A percentile compares a stretch with the other conserved stretches of the same genome.
Conservation (phyloP, 83 land plant species). For the Picea abies region DNA sequence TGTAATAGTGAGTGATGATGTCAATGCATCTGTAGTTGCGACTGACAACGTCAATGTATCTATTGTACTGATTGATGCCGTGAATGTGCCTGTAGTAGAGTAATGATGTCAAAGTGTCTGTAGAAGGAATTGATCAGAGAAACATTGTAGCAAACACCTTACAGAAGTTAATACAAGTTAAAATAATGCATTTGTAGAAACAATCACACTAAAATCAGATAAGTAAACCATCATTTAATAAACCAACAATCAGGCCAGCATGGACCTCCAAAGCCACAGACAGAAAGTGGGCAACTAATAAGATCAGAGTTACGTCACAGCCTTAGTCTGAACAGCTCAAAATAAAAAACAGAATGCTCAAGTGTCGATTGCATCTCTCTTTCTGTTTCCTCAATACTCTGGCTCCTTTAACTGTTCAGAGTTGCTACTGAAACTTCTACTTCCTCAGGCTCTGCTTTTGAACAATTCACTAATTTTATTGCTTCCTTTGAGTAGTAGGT, state of each 20-base stretch:
- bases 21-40: not conserved
- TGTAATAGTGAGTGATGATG: not conserved
- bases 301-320: too few species aligned
- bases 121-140: not conserved
- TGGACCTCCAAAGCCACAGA: too few species aligned
- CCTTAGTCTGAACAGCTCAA: too few species aligned
- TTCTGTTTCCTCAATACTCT: not conserved
- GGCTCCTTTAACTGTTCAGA: not conserved
- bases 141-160: not conserved
- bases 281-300: too few species aligned
- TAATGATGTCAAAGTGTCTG: too few species aligned
- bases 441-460: not conserved
- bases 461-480: too few species aligned
- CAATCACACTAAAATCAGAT: not conserved
- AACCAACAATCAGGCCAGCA: too few species aligned
- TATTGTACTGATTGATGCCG: not conserved
- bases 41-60: too few species aligned
- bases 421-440: not conserved
- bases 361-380: too few species aligned
- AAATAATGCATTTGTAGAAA: not conserved
- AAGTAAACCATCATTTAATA: not conserved
- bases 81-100: not conserved
- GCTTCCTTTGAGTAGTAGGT: too few species aligned
- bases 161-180: not conserved
- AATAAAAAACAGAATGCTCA: too few species aligned